Conservation (phyloP, 2,329 filamentous ascomycete genomes). For the Verticillium longisporum region DNA sequence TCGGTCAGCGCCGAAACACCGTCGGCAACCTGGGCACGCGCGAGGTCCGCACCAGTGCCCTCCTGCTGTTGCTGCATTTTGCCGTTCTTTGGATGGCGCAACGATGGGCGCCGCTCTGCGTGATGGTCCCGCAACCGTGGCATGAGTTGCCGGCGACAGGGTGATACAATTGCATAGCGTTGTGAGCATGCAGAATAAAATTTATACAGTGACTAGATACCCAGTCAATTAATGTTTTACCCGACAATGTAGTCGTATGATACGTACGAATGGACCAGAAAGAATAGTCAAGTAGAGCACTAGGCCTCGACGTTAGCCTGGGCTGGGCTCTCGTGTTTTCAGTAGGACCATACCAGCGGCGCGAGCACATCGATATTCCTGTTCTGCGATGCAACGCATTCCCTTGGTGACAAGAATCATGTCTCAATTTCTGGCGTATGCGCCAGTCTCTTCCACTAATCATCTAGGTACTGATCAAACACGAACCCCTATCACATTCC, state of each 20-base stretch:
- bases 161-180: not conserved
- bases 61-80: conserved; percentile 26
- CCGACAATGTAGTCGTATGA: too few relatives aligned
- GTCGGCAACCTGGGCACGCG: conserved; percentile 13
- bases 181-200: too few relatives aligned
- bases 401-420: not conserved
- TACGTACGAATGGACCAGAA: too few relatives aligned
- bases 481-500: not conserved
- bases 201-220: not conserved
- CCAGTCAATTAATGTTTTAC: not conserved
- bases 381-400: too few relatives aligned
- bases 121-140: conserved; percentile 6
- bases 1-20: not conserved
- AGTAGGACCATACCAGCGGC: too few relatives aligned
- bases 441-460: not conserved
- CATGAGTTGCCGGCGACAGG: not conserved
- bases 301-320: too few relatives aligned
- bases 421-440: not conserved
- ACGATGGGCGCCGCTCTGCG: conserved; percentile 26
- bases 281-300: too few relatives aligned
- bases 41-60: conserved; percentile 21
- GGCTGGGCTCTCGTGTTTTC: too few relatives aligned
- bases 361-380: too few relatives aligned
- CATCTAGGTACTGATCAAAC: not conserved
- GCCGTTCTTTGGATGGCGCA: conserved; percentile 25